Percentiles rank a stretch among this genome's conserved stretches.
phyloP scores from a whole-genome alignment of 345 rosid genomes.

The Clausena lansium region DNA sequence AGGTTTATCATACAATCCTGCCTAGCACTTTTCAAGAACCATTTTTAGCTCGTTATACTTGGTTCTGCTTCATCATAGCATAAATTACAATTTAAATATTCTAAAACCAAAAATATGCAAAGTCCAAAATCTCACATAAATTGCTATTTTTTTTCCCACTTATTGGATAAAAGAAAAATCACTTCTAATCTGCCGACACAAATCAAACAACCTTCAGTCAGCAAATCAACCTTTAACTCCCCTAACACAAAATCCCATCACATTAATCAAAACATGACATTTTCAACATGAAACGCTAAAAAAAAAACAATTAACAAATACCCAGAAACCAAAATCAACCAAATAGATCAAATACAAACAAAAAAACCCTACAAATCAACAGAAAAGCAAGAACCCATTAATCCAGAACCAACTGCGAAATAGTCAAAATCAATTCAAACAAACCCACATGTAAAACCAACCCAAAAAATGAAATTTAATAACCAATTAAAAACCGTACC shows the following conservation, averaged over 20 bases:
- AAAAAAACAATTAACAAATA: neutral
- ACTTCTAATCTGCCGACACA: neutral
- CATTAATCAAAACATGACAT: slow-evolving; percentile 2
- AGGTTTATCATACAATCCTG: neutral
- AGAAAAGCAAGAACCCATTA: slow-evolving; percentile 2
- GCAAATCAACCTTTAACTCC: slow-evolving; percentile 5
- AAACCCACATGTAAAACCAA: neutral
- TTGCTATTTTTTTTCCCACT: neutral
- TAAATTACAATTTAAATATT: neutral
- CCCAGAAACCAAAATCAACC: slow-evolving; percentile 5
- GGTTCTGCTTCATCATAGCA: neutral
- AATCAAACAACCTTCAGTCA: slow-evolving; percentile 3
- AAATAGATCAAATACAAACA: neutral
- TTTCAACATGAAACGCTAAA: slow-evolving; percentile 1
- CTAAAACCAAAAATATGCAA: slow-evolving; percentile 4
- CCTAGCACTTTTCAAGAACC: neutral
- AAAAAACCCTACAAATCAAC: neutral
- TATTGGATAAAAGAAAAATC: neutral
- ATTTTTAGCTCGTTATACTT: neutral
- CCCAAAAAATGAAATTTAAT: neutral
- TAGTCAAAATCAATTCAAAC: neutral
- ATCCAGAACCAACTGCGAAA: neutral
- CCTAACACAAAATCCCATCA: slow-evolving; percentile 6
- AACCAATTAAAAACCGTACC: slow-evolving; percentile 33
- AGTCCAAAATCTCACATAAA: neutral